Evolutionary conservation across 2,329 filamentous ascomycete species (phyloP), one percentile per base, ranked within the genome.

Genomic region (Ophiostoma sp.): DNA sequence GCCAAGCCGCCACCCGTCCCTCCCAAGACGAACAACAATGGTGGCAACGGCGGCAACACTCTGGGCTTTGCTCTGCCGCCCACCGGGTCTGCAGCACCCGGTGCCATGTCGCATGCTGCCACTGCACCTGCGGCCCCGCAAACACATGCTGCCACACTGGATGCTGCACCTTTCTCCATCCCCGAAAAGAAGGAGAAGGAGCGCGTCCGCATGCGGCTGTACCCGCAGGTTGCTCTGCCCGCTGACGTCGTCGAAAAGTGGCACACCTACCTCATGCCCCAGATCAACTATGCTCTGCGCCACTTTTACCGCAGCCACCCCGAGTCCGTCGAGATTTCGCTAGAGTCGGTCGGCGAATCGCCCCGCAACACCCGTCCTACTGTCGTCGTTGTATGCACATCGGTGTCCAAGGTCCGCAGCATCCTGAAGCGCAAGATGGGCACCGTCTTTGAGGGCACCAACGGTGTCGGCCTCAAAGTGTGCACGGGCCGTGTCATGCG

Each of bases 291-390:
- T 22, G 88, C 93, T 1, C 85, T 94, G 19, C 88, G 90, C 28
- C 87, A 89, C 69, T 93, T 93, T 74, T 90, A 94, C 78, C 88
- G 88, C 76, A 92, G 92, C 77, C 87, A 93, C 69, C 87, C 90
- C 0, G 93, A 95, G 79, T 93, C 92, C 0, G 89, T 93, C 45
- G 92, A 93, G 78, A 93, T 95, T 55, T 92, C 91, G 11, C 87
- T 95, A 1, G 90, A 93, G 74, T 91, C 90, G 0, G 89, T 94
- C 55, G 93, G 93, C 22, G 90, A 92, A 70, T 90, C 89, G 2
- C 86, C 89, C 6, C 85, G 89, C 48, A 89, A 87, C 72, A 90
- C 90, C 0, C 88, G 87, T 72, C 92, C 93, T 0, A 95, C 93
- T 0, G 91, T 94, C 0, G 85, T 95, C 25, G 90, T 95, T 9